Percentiles rank a stretch among this genome's conserved stretches.
Conservation (phyloP, 805 yeast species). For the Wickerhamomyces silvicola region DNA sequence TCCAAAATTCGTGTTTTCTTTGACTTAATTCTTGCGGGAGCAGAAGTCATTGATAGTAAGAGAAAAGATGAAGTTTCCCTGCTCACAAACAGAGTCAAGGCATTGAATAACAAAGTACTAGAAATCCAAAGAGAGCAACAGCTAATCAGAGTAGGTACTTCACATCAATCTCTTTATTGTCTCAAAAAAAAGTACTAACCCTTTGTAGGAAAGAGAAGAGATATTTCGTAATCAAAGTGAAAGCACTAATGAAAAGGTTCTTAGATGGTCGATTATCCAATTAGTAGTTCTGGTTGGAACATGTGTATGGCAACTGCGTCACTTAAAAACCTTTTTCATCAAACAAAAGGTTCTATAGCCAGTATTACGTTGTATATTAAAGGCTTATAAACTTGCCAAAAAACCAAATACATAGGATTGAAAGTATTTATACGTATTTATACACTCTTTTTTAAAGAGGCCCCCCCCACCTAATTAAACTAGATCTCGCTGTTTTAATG, state of each 20-base stretch:
- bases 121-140: conserved; percentile 61
- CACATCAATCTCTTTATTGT: too few species aligned
- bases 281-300: conserved; percentile 58
- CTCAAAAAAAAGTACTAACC: not conserved
- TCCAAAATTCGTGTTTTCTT: conserved; percentile 60
- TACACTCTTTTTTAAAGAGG: too few species aligned
- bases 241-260: conserved; percentile 63
- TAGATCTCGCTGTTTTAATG: too few species aligned
- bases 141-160: conserved; percentile 35
- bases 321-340: conserved; percentile 74
- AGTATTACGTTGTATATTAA: too few species aligned
- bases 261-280: conserved; percentile 71
- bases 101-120: conserved; percentile 49
- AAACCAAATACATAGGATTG: too few species aligned
- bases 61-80: conserved; percentile 46
- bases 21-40: conserved; percentile 65
- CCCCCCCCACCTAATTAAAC: too few species aligned
- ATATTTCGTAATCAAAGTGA: conserved; percentile 74
- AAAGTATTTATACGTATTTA: too few species aligned
- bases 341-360: conserved; percentile 81
- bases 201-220: conserved; percentile 55
- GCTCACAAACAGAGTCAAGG: conserved; percentile 50
- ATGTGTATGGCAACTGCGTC: conserved; percentile 71
- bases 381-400: too few species aligned
- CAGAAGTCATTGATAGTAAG: conserved; percentile 57